Base-by-base conservation (phyloP, 352 stramenopile genomes). In the Globisporangium okanoganense region DNA sequence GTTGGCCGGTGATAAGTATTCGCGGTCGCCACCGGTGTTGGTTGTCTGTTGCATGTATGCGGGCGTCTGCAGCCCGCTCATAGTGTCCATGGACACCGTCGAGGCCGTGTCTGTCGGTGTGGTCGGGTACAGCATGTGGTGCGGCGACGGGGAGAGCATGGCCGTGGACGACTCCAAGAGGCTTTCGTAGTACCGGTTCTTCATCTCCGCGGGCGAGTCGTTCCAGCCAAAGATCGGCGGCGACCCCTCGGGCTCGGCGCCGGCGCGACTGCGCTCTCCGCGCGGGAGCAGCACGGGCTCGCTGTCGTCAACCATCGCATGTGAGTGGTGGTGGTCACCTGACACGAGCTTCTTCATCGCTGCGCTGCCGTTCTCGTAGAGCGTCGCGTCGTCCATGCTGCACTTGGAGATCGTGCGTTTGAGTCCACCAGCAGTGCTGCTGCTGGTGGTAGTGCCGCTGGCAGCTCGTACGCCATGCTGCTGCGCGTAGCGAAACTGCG, bases 371-470 rank as follows among this genome's bases (percentile, higher is more conserved):
- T 68, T 72, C 40, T 43, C 47, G 14, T 56, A 48, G 16, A 67
- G 40, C n/a, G 31, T 36, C 31, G 24, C 64, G 24, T 53, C 65
- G 58, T 80, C 72, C 67, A 90, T 79, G 27, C 74, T 78, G 58
- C 79, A 91, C 69, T 91, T 88, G 61, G 81, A 91, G 69, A 91
- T 88, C 24, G 81, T 91, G 60, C 81, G 79, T 67, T 91, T 91
- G 50, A 91, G 79, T 47, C 31, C 31, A n/a, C n/a, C n/a, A n/a
- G n/a, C n/a, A n/a, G n/a, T n/a, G n/a, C n/a, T n/a, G 18, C 44
- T 41, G 27, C 29, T 14, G 25, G 24, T 36, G 31, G 31, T 36
- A 10, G 31, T 36, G 3, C 7, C 31, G 12, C 31, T 10, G 7
- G 31, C 31, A 36, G 31, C 18, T 14, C 55, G 55, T 27, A 25